phyloP scores from a whole-genome alignment of 371 early-diverging fungal species.

The Circinella umbellata region DNA sequence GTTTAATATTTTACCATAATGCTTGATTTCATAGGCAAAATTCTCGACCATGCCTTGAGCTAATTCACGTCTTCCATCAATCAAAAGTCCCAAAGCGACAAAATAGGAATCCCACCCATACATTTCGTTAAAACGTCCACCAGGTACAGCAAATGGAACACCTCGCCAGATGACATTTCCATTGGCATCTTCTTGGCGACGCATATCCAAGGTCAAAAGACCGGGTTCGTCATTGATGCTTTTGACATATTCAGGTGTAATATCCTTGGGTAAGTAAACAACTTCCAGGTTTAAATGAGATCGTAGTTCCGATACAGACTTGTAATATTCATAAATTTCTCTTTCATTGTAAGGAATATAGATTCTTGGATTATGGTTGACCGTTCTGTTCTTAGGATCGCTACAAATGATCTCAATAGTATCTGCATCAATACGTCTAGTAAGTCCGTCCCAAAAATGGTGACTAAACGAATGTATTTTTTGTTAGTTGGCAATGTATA shows the following conservation, averaged over 20 bases:
- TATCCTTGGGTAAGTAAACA: slow-evolving; percentile 80
- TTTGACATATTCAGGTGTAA: slow-evolving; percentile 91
- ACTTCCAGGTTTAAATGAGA: slow-evolving; percentile 83
- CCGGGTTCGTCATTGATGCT: slow-evolving; percentile 90
- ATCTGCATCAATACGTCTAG: slow-evolving; percentile 91
- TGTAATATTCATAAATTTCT: slow-evolving; percentile 84
- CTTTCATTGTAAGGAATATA: slow-evolving; percentile 89
- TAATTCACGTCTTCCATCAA: slow-evolving; percentile 83
- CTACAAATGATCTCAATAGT: slow-evolving; percentile 88
- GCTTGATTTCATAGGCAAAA: slow-evolving; percentile 93
- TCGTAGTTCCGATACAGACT: slow-evolving; percentile 63
- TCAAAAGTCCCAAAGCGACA: slow-evolving; percentile 86
- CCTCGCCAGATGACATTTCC: slow-evolving; percentile 46
- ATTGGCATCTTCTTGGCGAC: slow-evolving; percentile 58
- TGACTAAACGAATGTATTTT: slow-evolving; percentile 12
- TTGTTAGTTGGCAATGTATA: no score
- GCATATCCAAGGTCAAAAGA: slow-evolving; percentile 85
- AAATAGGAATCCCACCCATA: slow-evolving; percentile 99
- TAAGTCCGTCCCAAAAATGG: slow-evolving; percentile 94
- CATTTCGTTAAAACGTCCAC: slow-evolving; percentile 98
- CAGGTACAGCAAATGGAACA: slow-evolving; percentile 95
- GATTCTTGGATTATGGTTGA: slow-evolving; percentile 78
- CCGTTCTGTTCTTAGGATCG: slow-evolving; percentile 89
- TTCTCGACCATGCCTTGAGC: slow-evolving; percentile 96
- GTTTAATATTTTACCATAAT: slow-evolving; percentile 97